A percentile compares a stretch with the other conserved stretches of the same genome.
phyloP scores from a whole-genome alignment of 164 flowering plant species.

The Nymphaea colorata region DNA sequence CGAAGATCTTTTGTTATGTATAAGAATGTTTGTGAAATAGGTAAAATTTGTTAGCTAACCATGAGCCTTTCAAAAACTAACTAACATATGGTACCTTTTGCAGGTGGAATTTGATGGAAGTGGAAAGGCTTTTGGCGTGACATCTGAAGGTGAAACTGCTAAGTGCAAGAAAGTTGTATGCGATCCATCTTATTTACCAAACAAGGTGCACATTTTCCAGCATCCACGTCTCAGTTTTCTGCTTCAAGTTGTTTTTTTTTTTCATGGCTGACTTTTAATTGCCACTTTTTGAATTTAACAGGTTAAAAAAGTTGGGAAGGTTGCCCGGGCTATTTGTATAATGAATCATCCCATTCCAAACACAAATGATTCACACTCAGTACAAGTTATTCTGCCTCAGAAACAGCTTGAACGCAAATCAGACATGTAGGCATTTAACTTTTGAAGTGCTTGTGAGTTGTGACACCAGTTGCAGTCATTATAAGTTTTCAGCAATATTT shows the following conservation, averaged over 20 bases:
- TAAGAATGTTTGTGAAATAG: not conserved
- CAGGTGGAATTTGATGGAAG: conserved; percentile 71
- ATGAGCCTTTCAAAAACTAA: not conserved
- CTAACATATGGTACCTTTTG: not conserved
- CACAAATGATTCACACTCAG: conserved; percentile 82
- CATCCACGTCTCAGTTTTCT: not conserved
- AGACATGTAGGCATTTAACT: conserved; percentile 52
- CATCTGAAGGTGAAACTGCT: conserved; percentile 97
- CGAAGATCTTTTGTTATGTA: not conserved
- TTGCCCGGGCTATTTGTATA: conserved; percentile 88
- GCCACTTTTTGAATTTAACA: conserved; percentile 14
- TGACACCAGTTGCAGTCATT: not conserved
- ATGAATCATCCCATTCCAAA: conserved; percentile 95
- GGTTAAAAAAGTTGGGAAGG: conserved; percentile 84
- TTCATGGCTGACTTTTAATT: not conserved
- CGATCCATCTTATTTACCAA: conserved; percentile 84
- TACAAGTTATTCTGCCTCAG: conserved; percentile 88
- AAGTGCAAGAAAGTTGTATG: conserved; percentile 98
- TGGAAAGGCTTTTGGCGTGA: conserved; percentile 83
- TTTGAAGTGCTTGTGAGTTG: not conserved
- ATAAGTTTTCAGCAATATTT: conserved; percentile 13
- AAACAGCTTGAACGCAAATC: conserved; percentile 96
- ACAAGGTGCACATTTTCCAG: conserved; percentile 35
- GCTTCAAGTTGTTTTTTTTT: not conserved
- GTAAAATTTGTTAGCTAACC: not conserved